phyloP scores from a whole-genome alignment of 2,329 filamentous ascomycete genomes.

The Escovopsis weberi region DNA sequence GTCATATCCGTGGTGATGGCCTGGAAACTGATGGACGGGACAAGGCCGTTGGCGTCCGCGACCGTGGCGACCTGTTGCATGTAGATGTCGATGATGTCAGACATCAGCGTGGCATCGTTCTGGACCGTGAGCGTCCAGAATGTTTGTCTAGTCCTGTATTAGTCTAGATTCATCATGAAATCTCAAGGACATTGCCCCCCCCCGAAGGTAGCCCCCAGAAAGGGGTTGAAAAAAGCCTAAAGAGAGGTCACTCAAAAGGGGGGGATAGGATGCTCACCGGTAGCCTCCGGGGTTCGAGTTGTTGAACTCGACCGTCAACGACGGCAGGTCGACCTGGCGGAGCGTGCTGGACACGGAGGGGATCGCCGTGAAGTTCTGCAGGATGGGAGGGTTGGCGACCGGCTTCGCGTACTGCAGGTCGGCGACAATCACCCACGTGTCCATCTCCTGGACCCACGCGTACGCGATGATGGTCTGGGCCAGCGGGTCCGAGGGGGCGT shows the following conservation, averaged over 20 bases:
- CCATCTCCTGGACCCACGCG: slow-evolving; percentile 8
- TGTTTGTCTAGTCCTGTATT: slow-evolving; percentile 6
- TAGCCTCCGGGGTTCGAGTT: slow-evolving; percentile 11
- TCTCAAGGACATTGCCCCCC: neutral
- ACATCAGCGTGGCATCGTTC: slow-evolving; percentile 9
- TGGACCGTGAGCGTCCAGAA: slow-evolving; percentile 11
- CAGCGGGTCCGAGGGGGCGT: slow-evolving; percentile 9
- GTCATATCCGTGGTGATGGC: slow-evolving; percentile 25
- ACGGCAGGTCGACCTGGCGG: slow-evolving; percentile 7
- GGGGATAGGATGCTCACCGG: slow-evolving; percentile 7
- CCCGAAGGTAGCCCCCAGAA: neutral
- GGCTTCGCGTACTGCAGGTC: slow-evolving; percentile 10
- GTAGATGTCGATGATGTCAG: slow-evolving; percentile 10
- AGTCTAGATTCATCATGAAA: neutral
- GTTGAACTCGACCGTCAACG: slow-evolving; percentile 10
- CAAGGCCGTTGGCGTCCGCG: slow-evolving; percentile 9
- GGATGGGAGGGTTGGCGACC: slow-evolving; percentile 7
- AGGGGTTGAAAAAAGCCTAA: neutral
- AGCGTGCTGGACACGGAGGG: slow-evolving; percentile 8
- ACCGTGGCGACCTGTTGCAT: slow-evolving; percentile 10
- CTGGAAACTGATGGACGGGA: slow-evolving; percentile 21
- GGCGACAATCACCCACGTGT: slow-evolving; percentile 7
- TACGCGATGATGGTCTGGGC: slow-evolving; percentile 12
- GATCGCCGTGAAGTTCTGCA: slow-evolving; percentile 10
- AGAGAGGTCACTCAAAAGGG: neutral